These are phyloP conservation scores for Pythium coloratum DNA, from an alignment of 352 stramenopile genomes.

Conservation along the genomic window DNA sequence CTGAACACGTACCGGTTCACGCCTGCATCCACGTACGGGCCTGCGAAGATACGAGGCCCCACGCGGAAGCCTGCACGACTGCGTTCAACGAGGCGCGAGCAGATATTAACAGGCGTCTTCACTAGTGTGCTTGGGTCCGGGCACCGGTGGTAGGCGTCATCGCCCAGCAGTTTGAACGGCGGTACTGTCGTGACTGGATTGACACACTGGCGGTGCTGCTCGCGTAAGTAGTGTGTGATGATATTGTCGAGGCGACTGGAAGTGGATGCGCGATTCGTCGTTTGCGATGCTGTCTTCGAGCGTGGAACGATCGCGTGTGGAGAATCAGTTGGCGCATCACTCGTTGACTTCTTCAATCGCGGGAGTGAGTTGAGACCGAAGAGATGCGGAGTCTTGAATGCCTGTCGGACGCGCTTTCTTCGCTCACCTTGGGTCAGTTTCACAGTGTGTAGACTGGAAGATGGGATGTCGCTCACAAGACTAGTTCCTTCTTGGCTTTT, in stretches of 20 bases:
- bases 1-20: constrained; percentile 81
- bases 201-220: constrained; percentile 86
- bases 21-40: constrained; percentile 57
- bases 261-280: neutral
- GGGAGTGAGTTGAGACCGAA: constrained; percentile 1
- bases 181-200: constrained; percentile 87
- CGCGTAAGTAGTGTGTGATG: constrained; percentile 84
- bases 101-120: constrained; percentile 65
- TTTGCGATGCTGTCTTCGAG: neutral
- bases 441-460: neutral
- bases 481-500: neutral
- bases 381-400: constrained; percentile 22
- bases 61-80: constrained; percentile 48
- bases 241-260: constrained; percentile 76
- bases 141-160: constrained; percentile 62
- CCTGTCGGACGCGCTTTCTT: constrained; percentile 24
- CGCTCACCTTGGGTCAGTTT: constrained; percentile 24
- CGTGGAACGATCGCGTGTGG: neutral
- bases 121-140: constrained; percentile 55
- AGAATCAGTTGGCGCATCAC: neutral
- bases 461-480: too few relatives aligned
- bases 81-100: constrained; percentile 53
- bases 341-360: constrained; percentile 6
- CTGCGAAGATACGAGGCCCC: constrained; percentile 44
- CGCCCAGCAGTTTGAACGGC: constrained; percentile 75